Conservation (phyloP, 805 yeast genomes). For the Zygoascus flipseniorum region DNA sequence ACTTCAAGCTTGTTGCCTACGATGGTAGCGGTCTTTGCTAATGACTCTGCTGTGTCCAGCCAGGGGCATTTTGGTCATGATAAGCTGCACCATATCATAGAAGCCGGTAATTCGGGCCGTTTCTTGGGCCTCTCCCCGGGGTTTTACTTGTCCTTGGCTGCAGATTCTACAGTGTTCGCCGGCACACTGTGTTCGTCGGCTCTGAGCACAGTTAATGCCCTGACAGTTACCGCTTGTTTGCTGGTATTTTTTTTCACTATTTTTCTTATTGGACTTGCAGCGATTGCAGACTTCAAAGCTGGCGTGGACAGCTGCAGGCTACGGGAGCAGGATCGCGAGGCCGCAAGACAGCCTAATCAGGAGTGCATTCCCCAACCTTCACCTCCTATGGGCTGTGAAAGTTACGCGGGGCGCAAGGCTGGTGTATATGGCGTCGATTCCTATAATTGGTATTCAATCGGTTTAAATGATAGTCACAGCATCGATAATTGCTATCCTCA, state of each 20-base stretch:
- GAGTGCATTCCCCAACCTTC: not conserved
- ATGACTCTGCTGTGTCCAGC: no score
- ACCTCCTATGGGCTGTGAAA: not conserved
- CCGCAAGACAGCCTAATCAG: not conserved
- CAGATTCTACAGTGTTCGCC: not conserved
- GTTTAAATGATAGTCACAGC: not conserved
- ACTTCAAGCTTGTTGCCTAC: not conserved
- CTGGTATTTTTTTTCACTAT: not conserved
- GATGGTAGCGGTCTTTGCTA: not conserved
- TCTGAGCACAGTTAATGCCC: not conserved
- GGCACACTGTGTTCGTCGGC: not conserved
- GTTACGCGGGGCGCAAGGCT: not conserved
- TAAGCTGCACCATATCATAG: not conserved
- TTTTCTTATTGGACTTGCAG: not conserved
- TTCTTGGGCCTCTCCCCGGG: not conserved
- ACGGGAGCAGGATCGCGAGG: not conserved
- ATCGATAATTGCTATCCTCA: conserved; percentile 1
- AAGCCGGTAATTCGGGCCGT: not conserved
- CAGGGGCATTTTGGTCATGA: not conserved
- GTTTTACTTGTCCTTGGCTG: conserved; percentile 1
- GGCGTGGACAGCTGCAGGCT: not conserved
- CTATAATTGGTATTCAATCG: conserved; percentile 1
- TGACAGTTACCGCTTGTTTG: not conserved
- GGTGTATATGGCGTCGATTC: not conserved
- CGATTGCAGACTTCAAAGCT: not conserved